These are phyloP conservation scores for Rubia peregrina DNA, from an alignment of 305 asterid genomes.

Conservation along the genomic window DNA sequence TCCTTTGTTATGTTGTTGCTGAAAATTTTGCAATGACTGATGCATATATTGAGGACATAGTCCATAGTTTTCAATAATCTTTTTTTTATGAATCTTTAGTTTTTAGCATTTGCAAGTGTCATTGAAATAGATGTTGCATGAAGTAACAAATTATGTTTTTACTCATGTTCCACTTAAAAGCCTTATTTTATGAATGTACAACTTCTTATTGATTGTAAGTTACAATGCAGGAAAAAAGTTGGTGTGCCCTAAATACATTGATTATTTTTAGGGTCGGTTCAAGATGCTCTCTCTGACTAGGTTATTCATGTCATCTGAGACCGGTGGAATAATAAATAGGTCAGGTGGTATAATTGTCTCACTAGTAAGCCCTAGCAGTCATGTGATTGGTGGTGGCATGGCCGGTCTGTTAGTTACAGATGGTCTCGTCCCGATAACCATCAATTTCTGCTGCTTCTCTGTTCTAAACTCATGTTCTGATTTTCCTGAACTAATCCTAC, in stretches of 20 bases:
- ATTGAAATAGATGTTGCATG: too few species aligned
- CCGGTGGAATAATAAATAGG: slow-evolving; percentile 64
- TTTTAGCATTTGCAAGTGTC: neutral
- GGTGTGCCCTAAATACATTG: neutral
- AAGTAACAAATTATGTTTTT: too few species aligned
- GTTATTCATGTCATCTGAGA: slow-evolving; percentile 67
- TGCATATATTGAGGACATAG: neutral
- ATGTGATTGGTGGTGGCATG: slow-evolving; percentile 81
- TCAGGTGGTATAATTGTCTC: slow-evolving; percentile 84
- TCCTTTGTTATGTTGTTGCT: too few species aligned
- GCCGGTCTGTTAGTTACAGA: slow-evolving; percentile 74
- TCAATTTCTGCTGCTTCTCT: neutral
- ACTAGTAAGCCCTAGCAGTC: slow-evolving; percentile 73
- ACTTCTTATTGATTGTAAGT: neutral
- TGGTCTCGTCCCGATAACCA: slow-evolving; percentile 57
- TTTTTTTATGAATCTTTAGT: neutral
- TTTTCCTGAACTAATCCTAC: neutral
- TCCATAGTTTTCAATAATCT: neutral
- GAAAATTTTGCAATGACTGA: too few species aligned
- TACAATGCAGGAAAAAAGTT: too few species aligned
- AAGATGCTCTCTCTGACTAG: slow-evolving; percentile 75
- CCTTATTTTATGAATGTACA: too few species aligned
- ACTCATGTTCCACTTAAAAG: too few species aligned
- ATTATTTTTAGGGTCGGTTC: slow-evolving; percentile 51
- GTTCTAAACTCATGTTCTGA: too few species aligned